Conservation (phyloP, 345 rosid species). For the Populus nigra region DNA sequence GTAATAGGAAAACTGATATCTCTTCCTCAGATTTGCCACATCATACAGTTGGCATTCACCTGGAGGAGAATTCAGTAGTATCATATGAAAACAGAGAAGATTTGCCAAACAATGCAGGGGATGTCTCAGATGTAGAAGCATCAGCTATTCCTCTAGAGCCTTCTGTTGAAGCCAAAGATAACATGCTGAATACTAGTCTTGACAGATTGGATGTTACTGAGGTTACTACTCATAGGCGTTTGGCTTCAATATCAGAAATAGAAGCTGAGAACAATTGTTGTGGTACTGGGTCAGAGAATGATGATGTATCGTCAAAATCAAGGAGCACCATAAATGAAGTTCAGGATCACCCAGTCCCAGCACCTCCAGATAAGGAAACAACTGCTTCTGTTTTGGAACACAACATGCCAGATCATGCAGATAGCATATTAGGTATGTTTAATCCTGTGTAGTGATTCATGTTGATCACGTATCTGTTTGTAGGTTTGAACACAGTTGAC, state of each 20-base stretch:
- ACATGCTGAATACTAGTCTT: conserved; percentile 15
- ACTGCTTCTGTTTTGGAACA: conserved; percentile 39
- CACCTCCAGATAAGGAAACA: conserved; percentile 33
- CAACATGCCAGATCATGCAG: conserved; percentile 39
- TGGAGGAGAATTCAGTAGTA: conserved; percentile 41
- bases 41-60: conserved; percentile 25
- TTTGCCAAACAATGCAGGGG: conserved; percentile 28
- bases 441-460: neutral
- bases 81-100: conserved; percentile 44
- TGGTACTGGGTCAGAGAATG: conserved; percentile 35
- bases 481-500: neutral
- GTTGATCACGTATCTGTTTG: neutral
- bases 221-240: conserved; percentile 35
- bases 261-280: conserved; percentile 45
- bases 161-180: conserved; percentile 29
- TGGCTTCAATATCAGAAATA: conserved; percentile 63
- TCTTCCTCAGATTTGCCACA: conserved; percentile 36
- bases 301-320: conserved; percentile 33
- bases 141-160: conserved; percentile 36
- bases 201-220: conserved; percentile 40
- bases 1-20: conserved; percentile 35
- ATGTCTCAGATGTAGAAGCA: conserved; percentile 37
- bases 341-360: conserved; percentile 36
- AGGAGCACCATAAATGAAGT: conserved; percentile 39
- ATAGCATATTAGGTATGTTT: conserved; percentile 29